These are phyloP conservation scores for Fraxinus paxiana DNA, from an alignment of 305 asterid genomes.

Conservation along the genomic window DNA sequence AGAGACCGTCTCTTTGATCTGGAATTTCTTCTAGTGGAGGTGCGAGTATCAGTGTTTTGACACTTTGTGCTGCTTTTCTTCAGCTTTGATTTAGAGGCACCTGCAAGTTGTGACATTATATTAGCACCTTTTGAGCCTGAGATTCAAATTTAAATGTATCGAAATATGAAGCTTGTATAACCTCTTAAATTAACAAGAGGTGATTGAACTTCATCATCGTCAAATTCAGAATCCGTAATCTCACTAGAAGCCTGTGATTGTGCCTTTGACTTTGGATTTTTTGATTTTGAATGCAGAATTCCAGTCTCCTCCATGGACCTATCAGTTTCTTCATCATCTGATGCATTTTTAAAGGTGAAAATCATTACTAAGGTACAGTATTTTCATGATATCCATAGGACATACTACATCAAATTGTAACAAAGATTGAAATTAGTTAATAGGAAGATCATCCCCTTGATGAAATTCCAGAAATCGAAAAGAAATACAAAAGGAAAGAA, in stretches of 20 bases:
- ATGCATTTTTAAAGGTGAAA: slow-evolving; percentile 29
- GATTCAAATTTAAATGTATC: slow-evolving; percentile 1
- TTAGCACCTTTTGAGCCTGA: background rate
- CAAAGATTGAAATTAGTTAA: background rate
- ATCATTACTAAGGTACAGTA: background rate
- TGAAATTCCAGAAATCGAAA: background rate
- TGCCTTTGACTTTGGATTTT: slow-evolving; percentile 30
- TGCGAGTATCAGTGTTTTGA: slow-evolving; percentile 27
- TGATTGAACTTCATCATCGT: slow-evolving; percentile 67
- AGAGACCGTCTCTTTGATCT: slow-evolving; percentile 50
- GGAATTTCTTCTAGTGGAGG: slow-evolving; percentile 40
- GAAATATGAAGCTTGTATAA: slow-evolving; percentile 21
- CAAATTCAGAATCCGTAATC: slow-evolving; percentile 43
- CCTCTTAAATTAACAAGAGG: slow-evolving; percentile 43
- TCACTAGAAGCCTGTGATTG: slow-evolving; percentile 52
- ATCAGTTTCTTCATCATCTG: slow-evolving; percentile 56
- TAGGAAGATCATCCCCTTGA: background rate
- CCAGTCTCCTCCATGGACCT: slow-evolving; percentile 28
- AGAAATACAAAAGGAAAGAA: background rate
- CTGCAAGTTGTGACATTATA: slow-evolving; percentile 37
- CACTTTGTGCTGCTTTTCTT: slow-evolving; percentile 39
- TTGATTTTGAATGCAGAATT: slow-evolving; percentile 30
- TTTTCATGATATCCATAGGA: background rate
- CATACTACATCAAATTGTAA: background rate
- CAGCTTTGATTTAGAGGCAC: slow-evolving; percentile 44